Evolutionary conservation across 2,329 filamentous ascomycete species (phyloP).

Genomic region (Penicillium sp.): DNA sequence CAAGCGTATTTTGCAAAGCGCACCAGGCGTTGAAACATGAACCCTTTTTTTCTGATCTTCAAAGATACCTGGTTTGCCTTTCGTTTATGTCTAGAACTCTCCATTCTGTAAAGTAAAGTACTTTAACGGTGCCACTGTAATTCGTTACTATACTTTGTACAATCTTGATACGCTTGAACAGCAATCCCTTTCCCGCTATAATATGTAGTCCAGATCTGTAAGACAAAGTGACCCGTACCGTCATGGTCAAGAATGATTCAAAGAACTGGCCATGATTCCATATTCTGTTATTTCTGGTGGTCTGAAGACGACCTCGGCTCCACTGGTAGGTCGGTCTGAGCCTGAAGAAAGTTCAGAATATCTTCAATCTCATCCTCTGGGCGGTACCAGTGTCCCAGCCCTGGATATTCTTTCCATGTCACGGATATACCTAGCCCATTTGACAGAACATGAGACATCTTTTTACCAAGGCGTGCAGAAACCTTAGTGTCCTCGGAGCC

Average conservation of each 20-base stretch:
- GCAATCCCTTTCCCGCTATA: too few relatives aligned
- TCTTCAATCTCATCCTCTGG: constrained; percentile 15
- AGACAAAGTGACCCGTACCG: too few relatives aligned
- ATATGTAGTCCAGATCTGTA: too few relatives aligned
- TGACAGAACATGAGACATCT: constrained; percentile 16
- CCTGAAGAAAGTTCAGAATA: constrained; percentile 10
- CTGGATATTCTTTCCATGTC: constrained; percentile 14
- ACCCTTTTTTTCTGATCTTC: neutral
- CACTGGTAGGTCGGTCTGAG: neutral
- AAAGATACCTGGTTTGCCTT: neutral
- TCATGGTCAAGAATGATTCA: too few relatives aligned
- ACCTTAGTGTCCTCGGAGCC: too few relatives aligned
- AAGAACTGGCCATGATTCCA: too few relatives aligned
- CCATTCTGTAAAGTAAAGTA: too few relatives aligned
- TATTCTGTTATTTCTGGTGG: too few relatives aligned
- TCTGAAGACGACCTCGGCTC: neutral
- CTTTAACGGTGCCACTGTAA: too few relatives aligned
- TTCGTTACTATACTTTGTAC: too few relatives aligned
- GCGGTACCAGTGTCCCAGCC: constrained; percentile 13
- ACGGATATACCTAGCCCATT: constrained; percentile 17
- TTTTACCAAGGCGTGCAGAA: too few relatives aligned
- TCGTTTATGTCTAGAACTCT: neutral
- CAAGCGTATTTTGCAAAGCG: constrained; percentile 13
- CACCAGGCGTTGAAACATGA: constrained; percentile 9
- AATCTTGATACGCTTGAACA: too few relatives aligned